A percentile compares a stretch with the other conserved stretches of the same genome.
Conservation (phyloP, 208 protist genomes). For the Trypanosoma vivax region DNA sequence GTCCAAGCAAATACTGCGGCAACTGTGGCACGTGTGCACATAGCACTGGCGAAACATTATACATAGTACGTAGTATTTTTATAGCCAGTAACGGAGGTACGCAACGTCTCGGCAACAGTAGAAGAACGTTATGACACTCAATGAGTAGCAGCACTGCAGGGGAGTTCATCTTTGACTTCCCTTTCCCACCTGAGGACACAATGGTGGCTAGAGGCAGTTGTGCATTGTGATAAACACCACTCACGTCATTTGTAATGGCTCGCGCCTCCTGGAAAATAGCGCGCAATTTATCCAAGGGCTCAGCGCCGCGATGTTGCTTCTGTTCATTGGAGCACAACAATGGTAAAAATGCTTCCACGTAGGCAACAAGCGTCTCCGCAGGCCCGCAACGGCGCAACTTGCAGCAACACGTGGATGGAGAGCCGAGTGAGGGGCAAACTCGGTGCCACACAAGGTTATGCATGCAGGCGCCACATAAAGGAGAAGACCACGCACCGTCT, state of each 20-base stretch:
- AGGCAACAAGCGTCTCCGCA: constrained; percentile 3
- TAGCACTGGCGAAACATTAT: background rate
- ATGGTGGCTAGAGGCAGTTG: background rate
- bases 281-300: constrained; percentile 3
- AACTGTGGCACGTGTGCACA: constrained; percentile 12
- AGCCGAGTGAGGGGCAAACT: background rate
- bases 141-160: background rate
- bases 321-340: background rate
- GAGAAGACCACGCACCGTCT: constrained; percentile 10
- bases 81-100: background rate
- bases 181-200: background rate
- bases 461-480: constrained; percentile 9
- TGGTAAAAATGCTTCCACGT: constrained; percentile 12
- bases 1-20: background rate
- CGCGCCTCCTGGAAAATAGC: background rate
- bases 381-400: background rate
- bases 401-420: background rate
- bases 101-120: background rate
- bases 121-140: constrained; percentile 10
- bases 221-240: background rate
- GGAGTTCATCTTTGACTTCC: background rate
- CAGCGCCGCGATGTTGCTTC: background rate
- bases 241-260: background rate
- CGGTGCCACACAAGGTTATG: constrained; percentile 3
- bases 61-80: constrained; percentile 9